phyloP scores from a whole-genome alignment of 345 rosid species.

The Dipteronia dyeriana region DNA sequence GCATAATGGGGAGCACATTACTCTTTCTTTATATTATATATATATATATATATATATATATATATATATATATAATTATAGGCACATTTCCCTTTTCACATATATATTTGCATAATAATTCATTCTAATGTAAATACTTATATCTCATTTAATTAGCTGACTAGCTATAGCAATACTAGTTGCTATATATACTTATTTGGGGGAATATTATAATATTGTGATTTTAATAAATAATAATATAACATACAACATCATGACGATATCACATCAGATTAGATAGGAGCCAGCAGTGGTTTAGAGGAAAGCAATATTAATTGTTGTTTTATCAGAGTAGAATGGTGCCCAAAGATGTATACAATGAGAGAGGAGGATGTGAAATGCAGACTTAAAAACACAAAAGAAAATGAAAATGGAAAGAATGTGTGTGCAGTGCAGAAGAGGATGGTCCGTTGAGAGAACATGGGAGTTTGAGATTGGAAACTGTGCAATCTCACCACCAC shows the following conservation, averaged over 20 bases:
- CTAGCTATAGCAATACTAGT: too few relatives aligned
- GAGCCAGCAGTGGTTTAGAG: background rate
- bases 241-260: too few relatives aligned
- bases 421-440: conserved; percentile 7
- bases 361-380: conserved; percentile 17
- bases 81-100: conserved; percentile 21
- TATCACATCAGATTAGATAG: background rate
- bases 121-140: too few relatives aligned
- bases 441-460: conserved; percentile 31
- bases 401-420: conserved; percentile 28
- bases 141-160: too few relatives aligned
- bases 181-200: too few relatives aligned
- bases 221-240: too few relatives aligned
- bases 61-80: background rate
- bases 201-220: too few relatives aligned
- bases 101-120: too few relatives aligned
- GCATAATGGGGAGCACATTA: conserved; percentile 20
- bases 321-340: background rate
- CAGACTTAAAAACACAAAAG: background rate
- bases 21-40: background rate
- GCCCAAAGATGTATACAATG: background rate
- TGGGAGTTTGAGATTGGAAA: conserved; percentile 32
- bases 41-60: background rate
- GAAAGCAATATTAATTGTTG: background rate
- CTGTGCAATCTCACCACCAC: conserved; percentile 25